Conservation (phyloP, 2,329 filamentous ascomycete species). For the Pseudogymnoascus sp. region DNA sequence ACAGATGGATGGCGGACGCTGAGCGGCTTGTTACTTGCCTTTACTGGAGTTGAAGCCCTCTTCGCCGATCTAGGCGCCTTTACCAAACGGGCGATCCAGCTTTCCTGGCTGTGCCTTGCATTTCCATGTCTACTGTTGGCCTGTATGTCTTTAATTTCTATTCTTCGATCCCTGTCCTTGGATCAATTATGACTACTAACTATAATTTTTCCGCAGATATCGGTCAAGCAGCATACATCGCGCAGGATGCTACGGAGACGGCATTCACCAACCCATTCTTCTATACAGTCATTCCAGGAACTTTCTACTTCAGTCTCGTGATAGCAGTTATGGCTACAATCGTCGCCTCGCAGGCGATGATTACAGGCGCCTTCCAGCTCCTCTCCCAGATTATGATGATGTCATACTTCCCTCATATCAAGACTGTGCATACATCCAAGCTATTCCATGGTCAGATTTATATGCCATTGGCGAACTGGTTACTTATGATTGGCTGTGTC, state of each 20-base stretch:
- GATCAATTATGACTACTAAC: neutral
- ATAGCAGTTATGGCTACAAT: slow-evolving; percentile 63
- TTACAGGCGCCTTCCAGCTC: slow-evolving; percentile 63
- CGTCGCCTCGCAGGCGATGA: slow-evolving; percentile 71
- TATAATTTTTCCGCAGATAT: slow-evolving; percentile 51
- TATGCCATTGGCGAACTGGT: slow-evolving; percentile 67
- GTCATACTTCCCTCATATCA: slow-evolving; percentile 66
- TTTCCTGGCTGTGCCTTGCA: slow-evolving; percentile 61
- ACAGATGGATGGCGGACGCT: slow-evolving; percentile 55
- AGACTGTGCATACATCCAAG: slow-evolving; percentile 62
- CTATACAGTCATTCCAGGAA: slow-evolving; percentile 58
- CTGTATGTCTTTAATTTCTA: slow-evolving; percentile 16
- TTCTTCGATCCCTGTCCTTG: neutral
- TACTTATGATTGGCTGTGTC: slow-evolving; percentile 69
- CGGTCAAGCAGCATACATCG: slow-evolving; percentile 69
- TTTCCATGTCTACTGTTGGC: slow-evolving; percentile 54
- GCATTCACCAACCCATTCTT: slow-evolving; percentile 69
- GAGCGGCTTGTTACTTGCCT: slow-evolving; percentile 64
- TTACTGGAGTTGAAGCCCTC: slow-evolving; percentile 71
- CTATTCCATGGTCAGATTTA: slow-evolving; percentile 69
- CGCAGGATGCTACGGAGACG: slow-evolving; percentile 40
- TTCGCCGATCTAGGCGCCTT: slow-evolving; percentile 76
- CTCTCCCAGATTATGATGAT: slow-evolving; percentile 66
- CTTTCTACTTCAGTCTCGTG: slow-evolving; percentile 59
- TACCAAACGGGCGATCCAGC: slow-evolving; percentile 58